Evolutionary conservation across 2,329 filamentous ascomycete genomes (phyloP), one percentile per base, ranked within the genome.

Genomic region (Colletotrichum scovillei): DNA sequence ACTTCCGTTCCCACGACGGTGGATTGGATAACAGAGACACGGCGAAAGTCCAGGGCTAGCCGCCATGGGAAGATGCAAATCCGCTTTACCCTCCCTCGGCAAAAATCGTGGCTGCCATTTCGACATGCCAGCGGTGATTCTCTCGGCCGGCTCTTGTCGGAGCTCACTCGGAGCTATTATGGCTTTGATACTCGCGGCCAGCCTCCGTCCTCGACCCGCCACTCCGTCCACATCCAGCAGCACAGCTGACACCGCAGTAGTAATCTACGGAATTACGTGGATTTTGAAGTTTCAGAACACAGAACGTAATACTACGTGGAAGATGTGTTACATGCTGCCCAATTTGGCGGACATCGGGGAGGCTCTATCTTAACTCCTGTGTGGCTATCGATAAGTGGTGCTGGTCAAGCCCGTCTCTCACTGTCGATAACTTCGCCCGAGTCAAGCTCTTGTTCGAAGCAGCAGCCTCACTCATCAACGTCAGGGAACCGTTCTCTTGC

Each of bases 371-470:
- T 11, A 7, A 32, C 30, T 32, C 28, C 38, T n/a, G 14, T 19
- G n/a, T 46, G 53, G 32, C 46, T 52, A 68, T 73, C 55, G 8
- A 49, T 22, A 38, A 69, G 30, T 46, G 65, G 58, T 9, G 57
- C 64, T 52, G 24, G 64, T 35, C 16, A 38, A 30, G 46, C 42
- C 32, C 9, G 60, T 67, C 46, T 69, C 67, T 24, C 46, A 55
- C 32, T 35, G 19, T 65, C 56, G 49, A 49, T 9, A 49, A 49
- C 19, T 53, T 32, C 55, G 60, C 64, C 42, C 67, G 67, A 73
- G 70, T 73, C 70, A 73, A 73, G 70, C 55, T 73, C 55, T 35
- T 56, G 64, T 73, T 60, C 35, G 57, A 12, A 60, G 24, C 67
- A 9, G 60, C 55, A 57, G 56, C 32, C 24, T 70, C 60, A 60